Evolutionary conservation across 495 filamentous ascomycete genomes (phyloP), one percentile per base, ranked within the genome.

Genomic region (Xylaria scruposa): DNA sequence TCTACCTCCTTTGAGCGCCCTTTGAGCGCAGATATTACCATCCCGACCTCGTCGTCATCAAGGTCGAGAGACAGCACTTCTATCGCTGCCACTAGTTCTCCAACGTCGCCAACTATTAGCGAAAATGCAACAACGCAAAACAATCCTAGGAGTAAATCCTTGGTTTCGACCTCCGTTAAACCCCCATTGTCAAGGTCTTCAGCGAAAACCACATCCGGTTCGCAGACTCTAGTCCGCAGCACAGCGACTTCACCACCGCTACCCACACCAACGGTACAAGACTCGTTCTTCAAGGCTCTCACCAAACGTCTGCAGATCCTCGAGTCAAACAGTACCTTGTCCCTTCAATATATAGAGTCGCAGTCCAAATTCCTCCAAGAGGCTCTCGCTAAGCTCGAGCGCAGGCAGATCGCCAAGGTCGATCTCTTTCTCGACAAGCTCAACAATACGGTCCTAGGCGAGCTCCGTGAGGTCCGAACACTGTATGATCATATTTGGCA

Each of bases 401-500:
- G 93, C 75, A 90, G 92, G 29, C 96, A 99, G 77, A 84, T 97
- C 42, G 83, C 88, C 40, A 97, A 96, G 78, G 94, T 95, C 8
- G 90, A 89, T 42, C 85, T 83, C 9, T 97, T 98, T 79, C 86
- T 99, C 29, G 89, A 94, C 74, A 90, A 86, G 21, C 85, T 99
- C 17, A 98, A 99, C 80, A 85, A 85, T 26, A 97, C 94, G 0
- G 95, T 98, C 12, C 84, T 96, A n/a, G 87, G 86, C 33, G 96
- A 98, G 78, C 85, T 99, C 26, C 90, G 89, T 72, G 89, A 89
- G 64, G 94, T 96, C 72, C 84, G 92, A 72, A 87, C 89, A 56
- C 93, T 97, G 75, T 98, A 99, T 81, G 97, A 99, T 75, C 93
- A 97, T 75, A 91, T 98, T 29, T 97, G 96, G 94, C 95, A 97